phyloP scores from a whole-genome alignment of 805 yeast genomes.

The Barnettozyma californica region DNA sequence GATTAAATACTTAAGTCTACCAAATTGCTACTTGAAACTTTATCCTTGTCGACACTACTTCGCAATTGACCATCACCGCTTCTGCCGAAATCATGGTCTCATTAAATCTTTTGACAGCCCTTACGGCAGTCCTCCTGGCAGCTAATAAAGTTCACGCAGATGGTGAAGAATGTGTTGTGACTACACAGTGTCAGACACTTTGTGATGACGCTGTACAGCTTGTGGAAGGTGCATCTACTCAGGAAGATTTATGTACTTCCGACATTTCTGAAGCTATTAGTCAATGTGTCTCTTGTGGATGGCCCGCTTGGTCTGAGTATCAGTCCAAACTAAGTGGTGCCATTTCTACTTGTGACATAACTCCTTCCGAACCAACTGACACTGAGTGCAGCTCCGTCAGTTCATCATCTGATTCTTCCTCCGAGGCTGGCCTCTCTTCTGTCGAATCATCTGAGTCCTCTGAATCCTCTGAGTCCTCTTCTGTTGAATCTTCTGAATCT shows the following conservation, averaged over 20 bases:
- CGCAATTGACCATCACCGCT: background rate
- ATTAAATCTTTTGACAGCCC: background rate
- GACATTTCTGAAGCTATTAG: background rate
- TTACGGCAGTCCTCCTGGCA: background rate
- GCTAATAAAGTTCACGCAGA: background rate
- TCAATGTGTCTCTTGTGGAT: slow-evolving; percentile 24
- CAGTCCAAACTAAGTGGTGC: slow-evolving; percentile 16
- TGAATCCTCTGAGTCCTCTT: background rate
- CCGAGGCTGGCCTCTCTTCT: background rate
- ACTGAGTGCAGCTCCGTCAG: slow-evolving; percentile 6
- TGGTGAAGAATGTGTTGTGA: background rate
- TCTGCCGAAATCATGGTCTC: background rate
- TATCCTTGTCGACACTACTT: background rate
- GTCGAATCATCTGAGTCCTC: background rate
- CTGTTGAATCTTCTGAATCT: background rate
- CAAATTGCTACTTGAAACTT: background rate
- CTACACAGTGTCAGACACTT: background rate
- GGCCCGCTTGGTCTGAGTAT: slow-evolving; percentile 30
- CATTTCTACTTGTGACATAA: slow-evolving; percentile 12
- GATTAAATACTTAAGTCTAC: background rate
- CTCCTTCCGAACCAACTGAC: slow-evolving; percentile 25
- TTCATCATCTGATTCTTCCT: background rate
- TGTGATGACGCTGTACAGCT: background rate
- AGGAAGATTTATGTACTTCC: background rate
- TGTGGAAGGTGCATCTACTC: background rate